Conservation (phyloP, 345 rosid genomes). For the Garcia nutans region DNA sequence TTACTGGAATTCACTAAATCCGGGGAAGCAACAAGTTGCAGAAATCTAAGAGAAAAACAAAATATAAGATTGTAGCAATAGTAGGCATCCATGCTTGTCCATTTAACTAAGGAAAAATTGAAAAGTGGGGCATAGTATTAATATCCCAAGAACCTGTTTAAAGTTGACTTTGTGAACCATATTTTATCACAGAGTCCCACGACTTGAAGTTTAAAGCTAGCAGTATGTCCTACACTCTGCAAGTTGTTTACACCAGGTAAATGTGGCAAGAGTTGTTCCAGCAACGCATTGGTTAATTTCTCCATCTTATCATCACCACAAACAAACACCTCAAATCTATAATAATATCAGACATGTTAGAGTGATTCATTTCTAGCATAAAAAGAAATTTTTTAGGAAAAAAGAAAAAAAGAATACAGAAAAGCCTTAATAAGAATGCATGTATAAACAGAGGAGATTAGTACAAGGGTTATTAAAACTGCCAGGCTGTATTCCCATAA, state of each 20-base stretch:
- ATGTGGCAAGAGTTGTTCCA: constrained; percentile 48
- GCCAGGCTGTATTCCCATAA: neutral
- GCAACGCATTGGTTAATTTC: constrained; percentile 44
- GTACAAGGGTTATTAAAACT: neutral
- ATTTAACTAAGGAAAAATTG: neutral
- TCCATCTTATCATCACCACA: constrained; percentile 42
- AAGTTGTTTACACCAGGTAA: constrained; percentile 42
- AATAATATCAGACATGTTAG: neutral
- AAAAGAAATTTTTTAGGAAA: neutral
- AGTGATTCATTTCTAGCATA: neutral
- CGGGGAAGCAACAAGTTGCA: constrained; percentile 41
- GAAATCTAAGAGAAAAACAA: constrained; percentile 39
- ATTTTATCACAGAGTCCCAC: constrained; percentile 25
- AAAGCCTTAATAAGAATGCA: neutral
- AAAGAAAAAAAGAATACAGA: neutral
- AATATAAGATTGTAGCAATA: neutral
- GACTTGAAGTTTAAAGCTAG: constrained; percentile 46
- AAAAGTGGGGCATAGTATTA: constrained; percentile 12
- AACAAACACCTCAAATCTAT: constrained; percentile 53
- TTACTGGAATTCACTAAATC: constrained; percentile 37
- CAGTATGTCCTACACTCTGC: constrained; percentile 40
- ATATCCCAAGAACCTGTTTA: constrained; percentile 39
- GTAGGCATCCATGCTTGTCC: neutral
- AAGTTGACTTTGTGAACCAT: constrained; percentile 61
- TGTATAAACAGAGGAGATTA: neutral